Base-by-base conservation (phyloP, 805 yeast genomes). In the Candida coquimbonensis region DNA sequence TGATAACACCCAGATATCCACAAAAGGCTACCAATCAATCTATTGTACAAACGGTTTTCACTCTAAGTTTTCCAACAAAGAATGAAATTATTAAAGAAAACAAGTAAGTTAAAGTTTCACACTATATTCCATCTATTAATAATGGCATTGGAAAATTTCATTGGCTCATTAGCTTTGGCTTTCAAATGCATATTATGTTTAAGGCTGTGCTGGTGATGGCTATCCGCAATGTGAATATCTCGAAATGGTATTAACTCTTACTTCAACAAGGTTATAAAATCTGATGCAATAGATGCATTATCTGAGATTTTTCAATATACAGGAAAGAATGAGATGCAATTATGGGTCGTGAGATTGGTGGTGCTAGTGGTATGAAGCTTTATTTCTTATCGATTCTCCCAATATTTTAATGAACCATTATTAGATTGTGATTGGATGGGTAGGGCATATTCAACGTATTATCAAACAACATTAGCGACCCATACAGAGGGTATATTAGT, bases 121-220 rank as follows among this genome's bases (percentile, higher is more conserved):
- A 47, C 3, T 68, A 68, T 51, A 52, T 35, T 29, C 73, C 75
- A 2, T 17, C 38, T 9, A 53, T 67, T 34, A 60, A 53, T 42
- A 21, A 45, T 9, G 50, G 66, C 29, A 65, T 67, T 72, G 77
- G 77, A 42, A 63, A 2, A 44, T 72, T 19, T 59, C 68, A 4
- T 71, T 65, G 49, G 58, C 54, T 3, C 75, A 72, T 52, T 49
- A 56, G 38, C 70, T 67, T 31, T 69, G 62, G 51, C 48, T 72
- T 9, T 50, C 64, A 9, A 58, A 66, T 35, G 77, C 75, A 11
- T 55, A 66, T 39, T 72, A 72, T 50, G 69, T 72, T 45, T 59
- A 72, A 11, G 77, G 77, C 5, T 66, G 72, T 55, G 77, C 75
- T 7, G 77, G 77, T 9, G 77, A 76, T 31, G 76, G 77, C 9